Evolutionary conservation across 441 rosid genomes (phyloP).

Genomic region (Euphorbia corollata): DNA sequence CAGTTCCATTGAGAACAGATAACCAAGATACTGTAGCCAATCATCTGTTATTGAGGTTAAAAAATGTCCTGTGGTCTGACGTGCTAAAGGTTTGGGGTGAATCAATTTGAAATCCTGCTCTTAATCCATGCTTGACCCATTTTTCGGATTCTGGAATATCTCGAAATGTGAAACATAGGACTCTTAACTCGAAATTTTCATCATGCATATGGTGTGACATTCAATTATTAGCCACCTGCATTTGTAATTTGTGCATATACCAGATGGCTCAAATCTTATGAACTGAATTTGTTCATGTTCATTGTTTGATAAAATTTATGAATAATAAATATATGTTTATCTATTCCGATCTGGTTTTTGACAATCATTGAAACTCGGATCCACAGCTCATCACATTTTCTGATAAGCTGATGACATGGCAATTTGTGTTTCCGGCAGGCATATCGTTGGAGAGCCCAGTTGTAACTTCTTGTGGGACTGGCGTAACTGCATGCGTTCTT

Average conservation of each 20-base stretch:
- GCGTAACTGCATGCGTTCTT: constrained; percentile 83
- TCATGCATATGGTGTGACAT: neutral
- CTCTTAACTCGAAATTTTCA: neutral
- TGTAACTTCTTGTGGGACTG: constrained; percentile 78
- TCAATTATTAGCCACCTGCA: no score
- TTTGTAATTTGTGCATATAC: neutral
- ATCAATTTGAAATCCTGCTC: neutral
- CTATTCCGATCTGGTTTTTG: neutral
- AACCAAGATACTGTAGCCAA: no score
- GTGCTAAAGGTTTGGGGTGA: no score
- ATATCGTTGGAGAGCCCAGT: constrained; percentile 67
- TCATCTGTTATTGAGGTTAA: no score
- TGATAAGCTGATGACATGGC: constrained; percentile 1
- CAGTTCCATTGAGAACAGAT: no score
- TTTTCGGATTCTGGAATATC: neutral
- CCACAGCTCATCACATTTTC: neutral
- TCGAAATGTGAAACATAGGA: neutral
- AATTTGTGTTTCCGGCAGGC: constrained; percentile 39
- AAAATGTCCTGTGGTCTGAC: no score
- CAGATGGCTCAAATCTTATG: neutral
- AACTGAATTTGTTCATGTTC: neutral
- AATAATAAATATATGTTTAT: no score
- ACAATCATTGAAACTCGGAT: neutral
- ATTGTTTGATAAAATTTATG: no score
- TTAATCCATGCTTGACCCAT: neutral